These are phyloP conservation scores for Pugionium cornutum DNA, from an alignment of 345 rosid species.

Conservation along the genomic window DNA sequence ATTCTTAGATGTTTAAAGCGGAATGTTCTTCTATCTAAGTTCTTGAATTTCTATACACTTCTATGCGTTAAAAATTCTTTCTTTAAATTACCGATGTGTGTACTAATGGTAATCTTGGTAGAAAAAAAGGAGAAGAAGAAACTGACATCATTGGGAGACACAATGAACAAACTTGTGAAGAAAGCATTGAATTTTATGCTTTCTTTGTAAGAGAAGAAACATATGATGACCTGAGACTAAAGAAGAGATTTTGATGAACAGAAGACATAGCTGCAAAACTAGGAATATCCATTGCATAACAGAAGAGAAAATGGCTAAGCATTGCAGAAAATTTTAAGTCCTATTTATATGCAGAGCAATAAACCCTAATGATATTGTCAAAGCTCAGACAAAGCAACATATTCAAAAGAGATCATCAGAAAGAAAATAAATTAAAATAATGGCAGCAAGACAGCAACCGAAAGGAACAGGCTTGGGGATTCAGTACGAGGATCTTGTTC, in stretches of 20 bases:
- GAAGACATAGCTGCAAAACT: constrained; percentile 41
- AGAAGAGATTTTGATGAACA: constrained; percentile 36
- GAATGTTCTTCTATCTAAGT: constrained; percentile 4
- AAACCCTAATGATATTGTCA: constrained; percentile 20
- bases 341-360: constrained; percentile 30
- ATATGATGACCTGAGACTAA: constrained; percentile 38
- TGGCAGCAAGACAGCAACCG: constrained; percentile 40
- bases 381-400: constrained; percentile 14
- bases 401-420: background rate
- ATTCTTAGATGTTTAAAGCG: constrained; percentile 12
- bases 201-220: constrained; percentile 41
- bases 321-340: background rate
- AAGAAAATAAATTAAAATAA: background rate
- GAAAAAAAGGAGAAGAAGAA: no score
- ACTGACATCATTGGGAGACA: no score
- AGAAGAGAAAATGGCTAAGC: constrained; percentile 24
- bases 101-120: no score
- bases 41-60: background rate
- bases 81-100: no score
- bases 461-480: constrained; percentile 29
- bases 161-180: constrained; percentile 13
- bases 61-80: no score
- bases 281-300: constrained; percentile 43
- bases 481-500: constrained; percentile 47
- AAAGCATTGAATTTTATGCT: constrained; percentile 29